Evolutionary conservation across 1,139 yeast genomes (phyloP).

Genomic region (Kodamaea suecica): DNA sequence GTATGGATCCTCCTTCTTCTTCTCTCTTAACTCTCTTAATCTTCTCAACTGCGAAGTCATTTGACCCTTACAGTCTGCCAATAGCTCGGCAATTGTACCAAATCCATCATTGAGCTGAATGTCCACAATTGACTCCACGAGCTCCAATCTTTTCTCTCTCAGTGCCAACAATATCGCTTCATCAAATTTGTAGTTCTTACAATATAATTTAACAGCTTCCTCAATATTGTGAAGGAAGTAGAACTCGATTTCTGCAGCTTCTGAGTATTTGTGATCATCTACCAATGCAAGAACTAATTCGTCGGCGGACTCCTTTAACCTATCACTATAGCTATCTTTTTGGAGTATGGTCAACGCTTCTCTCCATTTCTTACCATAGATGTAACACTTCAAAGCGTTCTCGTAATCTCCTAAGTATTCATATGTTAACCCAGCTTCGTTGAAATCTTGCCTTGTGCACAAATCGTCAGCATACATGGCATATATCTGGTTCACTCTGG

Average conservation of each 20-base stretch:
- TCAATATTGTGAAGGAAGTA: conserved; percentile 58
- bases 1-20: conserved; percentile 81
- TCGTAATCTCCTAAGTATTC: conserved; percentile 61
- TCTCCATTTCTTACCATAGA: conserved; percentile 74
- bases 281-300: conserved; percentile 56
- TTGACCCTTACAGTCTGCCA: conserved; percentile 91
- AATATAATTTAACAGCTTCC: conserved; percentile 63
- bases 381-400: conserved; percentile 68
- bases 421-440: conserved; percentile 74
- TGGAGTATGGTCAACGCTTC: conserved; percentile 70
- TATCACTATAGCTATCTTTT: conserved; percentile 34
- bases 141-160: conserved; percentile 38
- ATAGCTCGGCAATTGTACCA: conserved; percentile 78
- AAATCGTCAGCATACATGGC: conserved; percentile 61
- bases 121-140: conserved; percentile 61
- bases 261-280: conserved; percentile 71
- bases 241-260: conserved; percentile 78
- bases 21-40: conserved; percentile 76
- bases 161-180: conserved; percentile 70
- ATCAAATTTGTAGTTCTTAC: conserved; percentile 73
- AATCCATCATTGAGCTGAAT: conserved; percentile 82
- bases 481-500: conserved; percentile 55
- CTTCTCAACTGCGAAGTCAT: conserved; percentile 78
- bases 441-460: conserved; percentile 50
- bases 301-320: conserved; percentile 46